These are phyloP conservation scores for Clausena lansium DNA, from an alignment of 345 rosid species.

Conservation along the genomic window DNA sequence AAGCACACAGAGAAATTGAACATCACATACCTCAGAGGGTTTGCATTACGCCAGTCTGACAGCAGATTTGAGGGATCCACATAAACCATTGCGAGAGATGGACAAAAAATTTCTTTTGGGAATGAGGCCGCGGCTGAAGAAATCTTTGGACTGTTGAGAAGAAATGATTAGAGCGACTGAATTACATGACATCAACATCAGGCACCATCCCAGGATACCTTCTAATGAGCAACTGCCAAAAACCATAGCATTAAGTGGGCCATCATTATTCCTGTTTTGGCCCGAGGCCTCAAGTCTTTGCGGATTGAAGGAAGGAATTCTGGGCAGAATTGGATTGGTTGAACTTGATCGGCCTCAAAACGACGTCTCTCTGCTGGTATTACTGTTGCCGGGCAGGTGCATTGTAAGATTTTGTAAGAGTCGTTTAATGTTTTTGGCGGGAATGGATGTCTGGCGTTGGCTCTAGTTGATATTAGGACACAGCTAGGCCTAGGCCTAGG, in stretches of 20 bases:
- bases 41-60: conserved; percentile 83
- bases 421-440: conserved; percentile 55
- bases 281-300: conserved; percentile 80
- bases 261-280: conserved; percentile 43
- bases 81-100: conserved; percentile 55
- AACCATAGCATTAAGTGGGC: conserved; percentile 61
- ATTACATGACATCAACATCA: conserved; percentile 83
- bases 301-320: conserved; percentile 66
- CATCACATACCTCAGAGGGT: conserved; percentile 52
- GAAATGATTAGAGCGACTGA: conserved; percentile 72
- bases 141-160: conserved; percentile 78
- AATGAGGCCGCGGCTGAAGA: conserved; percentile 79
- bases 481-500: no score
- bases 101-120: conserved; percentile 81
- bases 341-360: conserved; percentile 5
- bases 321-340: conserved; percentile 46
- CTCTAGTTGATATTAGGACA: conserved; percentile 34
- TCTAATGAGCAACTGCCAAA: conserved; percentile 66
- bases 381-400: conserved; percentile 22
- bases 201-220: conserved; percentile 86
- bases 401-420: conserved; percentile 64
- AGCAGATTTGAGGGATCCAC: conserved; percentile 61
- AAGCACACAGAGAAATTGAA: background rate
- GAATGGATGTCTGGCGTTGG: conserved; percentile 92
- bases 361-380: background rate